Conservation (phyloP, 1,284 basidiomycete genomes). For the Inonotus hispidus region DNA sequence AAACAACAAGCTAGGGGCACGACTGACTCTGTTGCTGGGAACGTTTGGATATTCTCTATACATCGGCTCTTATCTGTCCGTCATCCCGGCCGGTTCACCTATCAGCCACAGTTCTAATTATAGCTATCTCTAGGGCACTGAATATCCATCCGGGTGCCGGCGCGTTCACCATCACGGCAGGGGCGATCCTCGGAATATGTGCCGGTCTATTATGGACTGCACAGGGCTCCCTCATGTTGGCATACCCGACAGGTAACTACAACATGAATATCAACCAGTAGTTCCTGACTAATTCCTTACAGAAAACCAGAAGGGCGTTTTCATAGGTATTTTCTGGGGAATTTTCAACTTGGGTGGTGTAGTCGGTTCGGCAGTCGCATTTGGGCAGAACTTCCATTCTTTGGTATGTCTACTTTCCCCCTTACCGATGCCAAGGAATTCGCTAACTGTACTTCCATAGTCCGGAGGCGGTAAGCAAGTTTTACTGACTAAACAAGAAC, state of each 20-base stretch:
- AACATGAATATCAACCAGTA: not conserved
- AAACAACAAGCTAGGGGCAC: conserved; percentile 35
- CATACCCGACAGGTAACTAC: conserved; percentile 41
- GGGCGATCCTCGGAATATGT: conserved; percentile 50
- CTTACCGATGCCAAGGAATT: not conserved
- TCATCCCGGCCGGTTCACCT: not conserved
- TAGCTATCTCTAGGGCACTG: conserved; percentile 14
- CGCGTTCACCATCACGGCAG: conserved; percentile 48
- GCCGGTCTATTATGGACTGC: conserved; percentile 57
- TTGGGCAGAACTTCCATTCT: conserved; percentile 47
- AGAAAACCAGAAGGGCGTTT: conserved; percentile 35
- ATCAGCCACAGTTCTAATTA: not conserved
- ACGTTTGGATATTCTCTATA: conserved; percentile 44
- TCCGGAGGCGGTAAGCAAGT: conserved; percentile 5
- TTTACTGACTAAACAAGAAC: not conserved
- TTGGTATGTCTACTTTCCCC: conserved; percentile 25
- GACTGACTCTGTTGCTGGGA: conserved; percentile 43
- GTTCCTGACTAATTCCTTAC: not conserved
- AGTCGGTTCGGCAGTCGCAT: conserved; percentile 54
- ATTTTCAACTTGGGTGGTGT: conserved; percentile 66
- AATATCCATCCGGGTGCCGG: conserved; percentile 27
- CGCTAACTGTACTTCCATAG: not conserved
- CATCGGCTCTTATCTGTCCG: conserved; percentile 39
- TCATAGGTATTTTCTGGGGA: conserved; percentile 56
- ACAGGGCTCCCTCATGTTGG: conserved; percentile 51